A percentile compares a stretch with the other conserved stretches of the same genome.
Conservation (phyloP, 768 basidiomycete species). For the Suillus spraguei region DNA sequence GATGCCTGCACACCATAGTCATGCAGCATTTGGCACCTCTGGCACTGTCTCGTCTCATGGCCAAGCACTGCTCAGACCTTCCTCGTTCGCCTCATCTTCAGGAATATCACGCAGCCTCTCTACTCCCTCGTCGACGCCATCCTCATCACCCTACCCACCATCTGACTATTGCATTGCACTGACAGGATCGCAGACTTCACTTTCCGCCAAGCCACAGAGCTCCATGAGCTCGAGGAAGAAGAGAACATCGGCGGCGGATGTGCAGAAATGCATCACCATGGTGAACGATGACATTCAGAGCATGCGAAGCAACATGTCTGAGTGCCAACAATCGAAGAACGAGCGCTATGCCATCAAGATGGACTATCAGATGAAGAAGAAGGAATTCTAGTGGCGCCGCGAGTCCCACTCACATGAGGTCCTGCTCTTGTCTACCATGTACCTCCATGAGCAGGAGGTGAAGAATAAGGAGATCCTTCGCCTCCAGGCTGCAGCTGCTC, state of each 20-base stretch:
- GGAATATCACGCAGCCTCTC: not conserved
- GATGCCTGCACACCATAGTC: not conserved
- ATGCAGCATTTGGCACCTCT: not conserved
- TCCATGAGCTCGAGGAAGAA: not conserved
- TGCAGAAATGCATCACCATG: not conserved
- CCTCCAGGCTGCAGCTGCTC: not conserved
- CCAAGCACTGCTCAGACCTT: not conserved
- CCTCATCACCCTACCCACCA: not conserved
- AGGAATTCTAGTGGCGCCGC: not conserved
- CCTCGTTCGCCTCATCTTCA: not conserved
- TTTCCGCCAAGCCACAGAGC: not conserved
- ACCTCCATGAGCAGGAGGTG: not conserved
- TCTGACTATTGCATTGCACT: not conserved
- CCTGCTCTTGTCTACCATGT: not conserved
- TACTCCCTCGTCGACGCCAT: not conserved
- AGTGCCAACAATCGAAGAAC: not conserved
- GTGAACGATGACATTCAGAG: not conserved
- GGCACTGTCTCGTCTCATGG: not conserved
- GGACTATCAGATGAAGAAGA: not conserved
- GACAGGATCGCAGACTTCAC: not conserved
- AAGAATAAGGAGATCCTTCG: not conserved
- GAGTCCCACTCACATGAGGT: not conserved
- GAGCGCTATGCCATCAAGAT: conserved; percentile 3
- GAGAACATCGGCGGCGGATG: not conserved
- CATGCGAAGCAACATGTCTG: not conserved